Evolutionary conservation across 352 stramenopile genomes (phyloP), one percentile per base, ranked within the genome.

Genomic region (Stramenopiles sp.): DNA sequence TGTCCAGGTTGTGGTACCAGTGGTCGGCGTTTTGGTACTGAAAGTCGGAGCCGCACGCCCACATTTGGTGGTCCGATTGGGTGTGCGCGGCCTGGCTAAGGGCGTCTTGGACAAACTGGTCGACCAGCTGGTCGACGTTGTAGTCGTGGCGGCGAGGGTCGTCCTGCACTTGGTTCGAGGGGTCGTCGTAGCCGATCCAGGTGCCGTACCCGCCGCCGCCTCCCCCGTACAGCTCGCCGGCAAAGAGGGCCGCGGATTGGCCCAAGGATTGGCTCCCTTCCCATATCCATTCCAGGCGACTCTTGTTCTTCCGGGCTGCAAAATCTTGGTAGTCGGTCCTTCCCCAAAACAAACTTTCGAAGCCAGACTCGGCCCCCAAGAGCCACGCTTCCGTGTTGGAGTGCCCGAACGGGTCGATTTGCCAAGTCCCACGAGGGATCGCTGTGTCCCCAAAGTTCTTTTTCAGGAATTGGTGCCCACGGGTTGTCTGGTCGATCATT

Each of bases 251-350:
- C 53, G 82, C 86, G 34, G 82, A 76, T 73, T 92, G 86, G 34
- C 88, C 87, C 1, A 91, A 85, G 1, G 85, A 92, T 75, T 88
- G 84, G 77, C 88, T 92, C 4, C 88, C 83, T 37, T 90, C 85
- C 94, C 94, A 98, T 68, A 98, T 84, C 49, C 96, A 95, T 84
- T 98, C 94, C 75, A 84, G 86, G 34, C 83, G 18, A 0, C 12
- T 88, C 74, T 89, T 84, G 1, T 83, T 80, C 33, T 88, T 94
- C 12, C 94, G 86, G 74, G 91, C 82, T 37, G 83, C 80, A 74
- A 95, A 92, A 84, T 98, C 94, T 77, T 98, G 87, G 80, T 97
- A 97, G 83, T 99, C 93, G 48, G 98, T 98, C 53, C 95, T 89
- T 2, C 92, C 94, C 81, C 97, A 97, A 80, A 96, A 98, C 0